Evolutionary conservation across 805 yeast species (phyloP), one percentile per base, ranked within the genome.

Genomic region (Wickerhamomyces bisporus): DNA sequence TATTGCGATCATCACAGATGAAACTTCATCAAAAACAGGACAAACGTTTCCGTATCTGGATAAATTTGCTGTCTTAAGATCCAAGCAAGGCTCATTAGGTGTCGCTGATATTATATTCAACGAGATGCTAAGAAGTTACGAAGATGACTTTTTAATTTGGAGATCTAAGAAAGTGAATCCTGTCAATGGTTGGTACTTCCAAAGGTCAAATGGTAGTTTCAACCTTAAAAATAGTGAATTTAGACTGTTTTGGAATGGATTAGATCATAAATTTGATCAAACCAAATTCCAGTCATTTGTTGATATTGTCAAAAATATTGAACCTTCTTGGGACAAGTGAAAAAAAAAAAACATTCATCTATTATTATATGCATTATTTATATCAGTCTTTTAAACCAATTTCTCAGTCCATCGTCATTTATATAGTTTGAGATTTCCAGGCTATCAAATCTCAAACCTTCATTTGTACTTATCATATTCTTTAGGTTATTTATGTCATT

Each of bases 121-220:
- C 55, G 70, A 84, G 7, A 77, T 93, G 68, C 66, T 68, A 29
- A 75, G 75, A 35, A 60, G 77, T 26, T 89, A 80, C 54, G 84
- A 86, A 0, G 62, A 71, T 13, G 93, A 87, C 55, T 58, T 88
- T 11, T 64, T 93, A 9, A 18, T 53, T 2, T 93, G 98, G 98
- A 74, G 98, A 52, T 91, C 98, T 1, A 67, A 95, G 32, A 73
- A 73, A 41, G 74, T 65, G 39, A 93, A 93, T 58, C 96, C 96
- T 0, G 96, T 93, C 7, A 93, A 93, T 65, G 88, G 88, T 55
- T 93, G 98, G 98, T 91, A 91, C 57, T 93, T 91, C 60, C 97
- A 93, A 54, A 69, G 98, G 45, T 81, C 95, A 29, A 64, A 70
- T 14, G 95, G 95, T 1, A 79, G 81, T 20, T 54, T 79, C 21